Conservation (phyloP, 2,329 filamentous ascomycete species). For the Fonsecaea multimorphosa region DNA sequence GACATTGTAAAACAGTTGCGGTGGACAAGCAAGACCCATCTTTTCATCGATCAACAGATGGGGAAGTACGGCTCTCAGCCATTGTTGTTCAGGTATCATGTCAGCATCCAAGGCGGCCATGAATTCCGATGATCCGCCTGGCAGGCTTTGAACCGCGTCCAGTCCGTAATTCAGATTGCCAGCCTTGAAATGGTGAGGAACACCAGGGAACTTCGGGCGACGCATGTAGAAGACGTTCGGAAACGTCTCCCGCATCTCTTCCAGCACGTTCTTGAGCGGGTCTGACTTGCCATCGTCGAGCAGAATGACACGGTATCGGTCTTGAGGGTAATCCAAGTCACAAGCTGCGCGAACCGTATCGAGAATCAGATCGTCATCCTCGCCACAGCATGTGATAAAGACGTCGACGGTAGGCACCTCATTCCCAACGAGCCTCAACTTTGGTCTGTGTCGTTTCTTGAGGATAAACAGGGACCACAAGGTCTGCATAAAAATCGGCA, state of each 20-base stretch:
- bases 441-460: constrained; percentile 61
- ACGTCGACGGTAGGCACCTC: constrained; percentile 63
- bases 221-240: constrained; percentile 53
- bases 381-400: constrained; percentile 63
- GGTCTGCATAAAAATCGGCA: constrained; percentile 64
- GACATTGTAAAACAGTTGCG: constrained; percentile 44
- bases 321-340: constrained; percentile 60
- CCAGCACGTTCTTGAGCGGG: constrained; percentile 46
- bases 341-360: constrained; percentile 62
- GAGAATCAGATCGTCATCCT: constrained; percentile 62
- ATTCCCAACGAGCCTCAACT: constrained; percentile 51
- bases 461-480: constrained; percentile 64
- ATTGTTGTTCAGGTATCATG: constrained; percentile 44
- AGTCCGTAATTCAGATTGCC: constrained; percentile 60
- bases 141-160: constrained; percentile 57
- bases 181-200: constrained; percentile 42
- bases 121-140: constrained; percentile 62
- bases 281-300: constrained; percentile 57
- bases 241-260: constrained; percentile 45
- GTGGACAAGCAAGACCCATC: constrained; percentile 47
- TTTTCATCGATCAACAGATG: constrained; percentile 40
- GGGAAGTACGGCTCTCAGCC: constrained; percentile 42
- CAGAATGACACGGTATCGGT: constrained; percentile 61
- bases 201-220: constrained; percentile 49
- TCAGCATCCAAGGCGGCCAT: constrained; percentile 48